phyloP scores from a whole-genome alignment of 2,329 filamentous ascomycete genomes.

The Niveomyces coronatus region DNA sequence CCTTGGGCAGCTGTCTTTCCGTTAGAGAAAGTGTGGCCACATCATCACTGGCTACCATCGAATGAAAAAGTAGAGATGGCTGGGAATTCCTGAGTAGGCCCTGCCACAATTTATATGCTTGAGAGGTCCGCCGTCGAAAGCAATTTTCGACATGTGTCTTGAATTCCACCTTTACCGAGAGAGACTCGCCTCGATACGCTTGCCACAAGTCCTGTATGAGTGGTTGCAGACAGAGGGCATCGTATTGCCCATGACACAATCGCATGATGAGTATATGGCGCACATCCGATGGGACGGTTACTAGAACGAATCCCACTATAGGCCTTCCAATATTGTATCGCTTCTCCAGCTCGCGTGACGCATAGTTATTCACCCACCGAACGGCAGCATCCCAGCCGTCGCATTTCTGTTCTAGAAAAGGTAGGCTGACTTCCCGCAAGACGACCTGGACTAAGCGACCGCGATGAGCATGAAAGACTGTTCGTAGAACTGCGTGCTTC shows the following conservation, averaged over 20 bases:
- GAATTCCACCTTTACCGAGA: neutral
- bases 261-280: slow-evolving; percentile 2
- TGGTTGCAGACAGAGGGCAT: slow-evolving; percentile 1
- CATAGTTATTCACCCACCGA: neutral
- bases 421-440: neutral
- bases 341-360: neutral
- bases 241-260: slow-evolving; percentile 2
- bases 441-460: neutral
- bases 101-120: neutral
- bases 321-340: neutral
- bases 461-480: neutral
- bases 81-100: neutral
- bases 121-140: neutral
- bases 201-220: slow-evolving; percentile 1
- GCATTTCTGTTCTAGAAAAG: neutral
- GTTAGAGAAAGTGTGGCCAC: neutral
- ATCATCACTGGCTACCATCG: neutral
- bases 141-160: neutral
- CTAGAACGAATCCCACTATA: neutral
- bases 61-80: neutral
- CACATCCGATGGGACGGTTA: neutral
- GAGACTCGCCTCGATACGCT: neutral
- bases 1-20: neutral
- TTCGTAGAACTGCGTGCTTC: neutral
- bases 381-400: neutral